phyloP scores from a whole-genome alignment of 2,329 filamentous ascomycete species.

The Fusarium siculi region DNA sequence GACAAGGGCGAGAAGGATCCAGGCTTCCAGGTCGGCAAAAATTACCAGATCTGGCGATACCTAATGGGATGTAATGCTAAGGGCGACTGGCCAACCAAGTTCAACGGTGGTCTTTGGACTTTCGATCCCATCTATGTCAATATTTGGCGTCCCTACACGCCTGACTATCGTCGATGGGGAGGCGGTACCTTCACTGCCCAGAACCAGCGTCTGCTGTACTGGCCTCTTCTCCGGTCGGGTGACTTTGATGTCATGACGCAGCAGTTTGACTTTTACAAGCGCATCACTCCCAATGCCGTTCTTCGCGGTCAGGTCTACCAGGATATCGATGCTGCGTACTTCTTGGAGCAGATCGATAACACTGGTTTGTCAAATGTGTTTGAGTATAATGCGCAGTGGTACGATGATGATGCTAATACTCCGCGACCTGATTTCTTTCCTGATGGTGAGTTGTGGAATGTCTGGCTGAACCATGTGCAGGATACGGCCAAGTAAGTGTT shows the following conservation, averaged over 20 bases:
- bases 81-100: constrained; percentile 1
- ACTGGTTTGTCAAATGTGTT: constrained; percentile 1
- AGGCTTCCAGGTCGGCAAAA: constrained; percentile 7
- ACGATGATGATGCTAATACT: constrained; percentile 11
- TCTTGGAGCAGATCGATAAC: constrained; percentile 1
- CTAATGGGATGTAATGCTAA: constrained; percentile 14
- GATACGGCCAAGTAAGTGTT: constrained; percentile 5
- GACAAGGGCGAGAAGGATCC: not conserved
- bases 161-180: not conserved
- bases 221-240: not conserved
- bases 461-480: constrained; percentile 13
- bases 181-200: constrained; percentile 6
- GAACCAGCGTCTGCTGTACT: constrained; percentile 2
- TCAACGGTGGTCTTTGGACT: constrained; percentile 15
- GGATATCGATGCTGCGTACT: not conserved
- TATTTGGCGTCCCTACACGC: not conserved
- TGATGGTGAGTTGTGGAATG: constrained; percentile 2
- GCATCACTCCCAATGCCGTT: constrained; percentile 4
- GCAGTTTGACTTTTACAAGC: constrained; percentile 12
- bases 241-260: constrained; percentile 12
- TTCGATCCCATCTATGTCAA: constrained; percentile 3
- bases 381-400: constrained; percentile 14
- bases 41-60: constrained; percentile 17
- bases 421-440: not conserved
- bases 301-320: not conserved